Evolutionary conservation across 2,329 filamentous ascomycete species (phyloP).

Genomic region (Annulohypoxylon truncatum): DNA sequence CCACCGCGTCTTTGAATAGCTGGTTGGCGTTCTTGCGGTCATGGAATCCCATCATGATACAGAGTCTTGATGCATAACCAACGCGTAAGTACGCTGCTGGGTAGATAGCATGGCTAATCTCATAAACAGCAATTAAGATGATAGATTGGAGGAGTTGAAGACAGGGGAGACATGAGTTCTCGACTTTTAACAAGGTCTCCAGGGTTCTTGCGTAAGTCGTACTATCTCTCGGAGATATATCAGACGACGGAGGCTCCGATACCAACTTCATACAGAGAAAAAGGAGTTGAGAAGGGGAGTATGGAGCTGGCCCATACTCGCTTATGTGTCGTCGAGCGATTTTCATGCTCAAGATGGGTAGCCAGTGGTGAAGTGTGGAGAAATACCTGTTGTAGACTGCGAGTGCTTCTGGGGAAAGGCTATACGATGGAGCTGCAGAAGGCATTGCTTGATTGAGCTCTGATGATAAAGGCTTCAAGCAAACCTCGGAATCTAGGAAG

Average conservation of each 20-base stretch:
- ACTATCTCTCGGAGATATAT: constrained; percentile 15
- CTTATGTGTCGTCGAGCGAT: constrained; percentile 19
- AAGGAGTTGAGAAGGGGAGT: constrained; percentile 34
- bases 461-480: constrained; percentile 33
- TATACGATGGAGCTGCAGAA: background rate
- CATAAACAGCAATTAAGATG: constrained; percentile 49
- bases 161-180: constrained; percentile 42
- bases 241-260: constrained; percentile 17
- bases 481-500: constrained; percentile 42
- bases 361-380: constrained; percentile 41
- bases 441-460: constrained; percentile 12
- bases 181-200: constrained; percentile 34
- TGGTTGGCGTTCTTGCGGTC: constrained; percentile 45
- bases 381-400: constrained; percentile 35
- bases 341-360: constrained; percentile 44
- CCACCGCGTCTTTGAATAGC: constrained; percentile 44
- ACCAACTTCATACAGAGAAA: constrained; percentile 46
- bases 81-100: constrained; percentile 50
- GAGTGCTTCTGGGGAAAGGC: constrained; percentile 10
- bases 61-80: constrained; percentile 44
- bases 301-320: constrained; percentile 3
- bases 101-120: constrained; percentile 52
- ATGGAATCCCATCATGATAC: constrained; percentile 44
- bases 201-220: constrained; percentile 30
- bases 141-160: constrained; percentile 45